Evolutionary conservation across 345 rosid genomes (phyloP).

Genomic region (Dipteronia sinensis): DNA sequence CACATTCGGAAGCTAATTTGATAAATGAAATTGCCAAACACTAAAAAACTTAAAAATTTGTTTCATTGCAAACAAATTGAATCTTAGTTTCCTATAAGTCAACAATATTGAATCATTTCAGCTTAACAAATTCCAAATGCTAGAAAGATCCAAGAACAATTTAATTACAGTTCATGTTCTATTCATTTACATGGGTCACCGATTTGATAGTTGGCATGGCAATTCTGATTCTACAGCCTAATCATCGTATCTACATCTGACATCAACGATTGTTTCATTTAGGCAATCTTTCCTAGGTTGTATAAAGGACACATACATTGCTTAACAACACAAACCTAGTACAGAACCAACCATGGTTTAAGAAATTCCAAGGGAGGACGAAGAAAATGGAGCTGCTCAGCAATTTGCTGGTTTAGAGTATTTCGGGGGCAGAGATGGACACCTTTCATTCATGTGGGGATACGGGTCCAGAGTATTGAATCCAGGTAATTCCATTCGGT

Average conservation of each 20-base stretch:
- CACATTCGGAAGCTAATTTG: background rate
- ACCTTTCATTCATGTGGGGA: constrained; percentile 87
- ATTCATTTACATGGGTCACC: constrained; percentile 2
- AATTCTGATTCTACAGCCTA: background rate
- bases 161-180: background rate
- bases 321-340: background rate
- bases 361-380: background rate
- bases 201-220: background rate
- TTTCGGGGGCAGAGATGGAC: constrained; percentile 89
- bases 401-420: constrained; percentile 70
- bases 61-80: background rate
- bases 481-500: constrained; percentile 92
- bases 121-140: background rate
- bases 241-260: constrained; percentile 27
- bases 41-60: background rate
- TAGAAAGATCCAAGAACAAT: background rate
- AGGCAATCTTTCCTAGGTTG: constrained; percentile 11
- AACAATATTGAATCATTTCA: background rate
- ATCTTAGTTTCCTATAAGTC: background rate
- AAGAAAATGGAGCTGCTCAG: constrained; percentile 34
- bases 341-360: background rate
- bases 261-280: background rate
- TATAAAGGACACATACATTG: background rate
- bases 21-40: background rate
- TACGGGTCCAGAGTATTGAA: constrained; percentile 86